These are phyloP conservation scores for Zasmidium citrigriseum DNA, from an alignment of 2,329 filamentous ascomycete species.

Conservation along the genomic window DNA sequence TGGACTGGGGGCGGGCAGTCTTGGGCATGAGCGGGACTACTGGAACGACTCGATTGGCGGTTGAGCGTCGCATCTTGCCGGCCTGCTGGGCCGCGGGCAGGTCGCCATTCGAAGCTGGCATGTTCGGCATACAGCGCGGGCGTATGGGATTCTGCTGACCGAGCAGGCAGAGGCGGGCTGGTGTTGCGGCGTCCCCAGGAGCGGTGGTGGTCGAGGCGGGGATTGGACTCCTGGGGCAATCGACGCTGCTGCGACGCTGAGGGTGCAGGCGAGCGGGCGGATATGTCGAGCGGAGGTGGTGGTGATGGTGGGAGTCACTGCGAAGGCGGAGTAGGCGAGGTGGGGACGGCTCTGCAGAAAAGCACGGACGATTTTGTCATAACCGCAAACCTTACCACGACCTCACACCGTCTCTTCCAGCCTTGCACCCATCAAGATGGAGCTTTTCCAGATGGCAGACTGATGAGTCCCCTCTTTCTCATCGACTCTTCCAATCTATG, in stretches of 20 bases:
- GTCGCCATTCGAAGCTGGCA: slow-evolving; percentile 24
- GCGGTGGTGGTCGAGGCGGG: slow-evolving; percentile 3
- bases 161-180: neutral
- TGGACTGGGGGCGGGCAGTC: slow-evolving; percentile 18
- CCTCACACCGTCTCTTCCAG: no score
- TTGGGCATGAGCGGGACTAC: slow-evolving; percentile 34
- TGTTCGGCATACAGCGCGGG: slow-evolving; percentile 7
- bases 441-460: no score
- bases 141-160: neutral
- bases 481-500: no score
- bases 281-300: neutral
- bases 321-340: no score
- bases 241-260: slow-evolving; percentile 2
- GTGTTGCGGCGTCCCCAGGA: slow-evolving; percentile 24
- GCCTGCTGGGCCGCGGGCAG: slow-evolving; percentile 11
- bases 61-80: slow-evolving; percentile 16
- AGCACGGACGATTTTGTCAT: no score
- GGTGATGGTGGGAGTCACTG: neutral
- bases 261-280: slow-evolving; percentile 4
- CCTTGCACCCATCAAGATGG: no score
- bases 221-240: slow-evolving; percentile 29
- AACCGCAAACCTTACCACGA: no score
- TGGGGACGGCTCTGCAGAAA: no score
- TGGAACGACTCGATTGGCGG: slow-evolving; percentile 29
- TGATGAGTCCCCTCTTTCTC: no score